Conservation (phyloP, 148 eudicot species). For the Vaccinium vitisidaea region DNA sequence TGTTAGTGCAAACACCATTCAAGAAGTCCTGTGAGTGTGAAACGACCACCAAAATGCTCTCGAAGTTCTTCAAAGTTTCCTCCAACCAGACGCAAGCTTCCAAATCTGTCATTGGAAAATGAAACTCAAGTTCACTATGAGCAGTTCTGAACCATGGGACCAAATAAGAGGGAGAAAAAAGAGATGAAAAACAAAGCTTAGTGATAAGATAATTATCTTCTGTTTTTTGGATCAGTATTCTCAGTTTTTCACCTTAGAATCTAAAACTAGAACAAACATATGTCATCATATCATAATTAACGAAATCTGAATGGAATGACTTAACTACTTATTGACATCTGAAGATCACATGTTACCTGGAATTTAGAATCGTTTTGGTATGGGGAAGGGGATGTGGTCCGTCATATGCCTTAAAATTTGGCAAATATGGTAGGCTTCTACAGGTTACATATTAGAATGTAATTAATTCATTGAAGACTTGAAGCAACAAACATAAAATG, state of each 20-base stretch:
- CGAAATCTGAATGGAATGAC: neutral
- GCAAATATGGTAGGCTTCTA: neutral
- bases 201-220: neutral
- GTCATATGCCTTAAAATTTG: neutral
- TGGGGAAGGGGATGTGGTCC: neutral
- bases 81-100: conserved; percentile 98
- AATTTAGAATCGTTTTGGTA: neutral
- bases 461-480: neutral
- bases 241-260: neutral
- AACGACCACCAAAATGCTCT: conserved; percentile 78
- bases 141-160: neutral
- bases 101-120: conserved; percentile 50
- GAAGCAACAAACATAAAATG: neutral
- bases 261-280: neutral
- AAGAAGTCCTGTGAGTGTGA: conserved; percentile 93
- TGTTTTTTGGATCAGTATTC: too few relatives aligned
- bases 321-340: neutral
- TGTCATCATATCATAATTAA: neutral
- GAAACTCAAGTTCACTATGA: neutral
- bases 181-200: neutral
- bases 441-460: neutral
- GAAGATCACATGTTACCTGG: neutral
- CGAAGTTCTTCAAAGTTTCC: conserved; percentile 74
- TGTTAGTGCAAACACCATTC: conserved; percentile 93
- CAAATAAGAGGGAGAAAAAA: neutral